Evolutionary conservation across 768 basidiomycete genomes (phyloP), one percentile per base, ranked within the genome.

Genomic region (Rhodosporidiobolus sp.): DNA sequence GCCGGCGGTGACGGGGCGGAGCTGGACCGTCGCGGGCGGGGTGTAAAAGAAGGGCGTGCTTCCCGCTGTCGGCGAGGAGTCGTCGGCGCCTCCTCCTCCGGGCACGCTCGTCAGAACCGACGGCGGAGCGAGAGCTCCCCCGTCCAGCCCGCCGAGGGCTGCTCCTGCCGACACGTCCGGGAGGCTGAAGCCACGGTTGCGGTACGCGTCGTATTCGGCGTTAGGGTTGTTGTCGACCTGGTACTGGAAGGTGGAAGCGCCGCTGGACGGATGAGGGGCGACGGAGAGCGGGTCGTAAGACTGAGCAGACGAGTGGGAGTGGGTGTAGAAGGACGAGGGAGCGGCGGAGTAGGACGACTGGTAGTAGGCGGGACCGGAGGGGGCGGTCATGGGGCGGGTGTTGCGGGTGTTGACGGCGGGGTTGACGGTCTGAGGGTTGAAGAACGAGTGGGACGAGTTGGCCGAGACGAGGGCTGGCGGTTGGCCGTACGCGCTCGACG

Each of bases 381-480:
- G 75, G 0, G 75, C 75, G 12, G 75, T 76, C 71, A 76, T 70
- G 9, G 75, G 75, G 14, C 75, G 68, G 17, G 75, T 73, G 57
- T 76, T 76, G 50, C 69, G 69, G 3, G 65, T 19, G 69, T 76
- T 76, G 71, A 68, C 75, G 30, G 48, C 65, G 30, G 67, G 75
- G 49, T 63, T n/a, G 26, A 59, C 59, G 9, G 30, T 54, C 17
- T 55, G 66, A 3, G 71, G 71, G 52, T 68, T 63, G 66, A 64
- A 72, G 66, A 57, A 72, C 4, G 60, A 38, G 32, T 70, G 69
- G 4, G 45, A 26, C 7, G 63, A 55, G n/a, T 53, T 14, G 30
- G 45, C 38, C 38, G 34, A 14, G 52, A 26, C 1, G 43, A n/a
- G n/a, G n/a, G n/a, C n/a, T 16, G 11, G 43, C 0, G 9, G 53